Evolutionary conservation across 2,329 filamentous ascomycete genomes (phyloP).

Genomic region (Alternaria atra): DNA sequence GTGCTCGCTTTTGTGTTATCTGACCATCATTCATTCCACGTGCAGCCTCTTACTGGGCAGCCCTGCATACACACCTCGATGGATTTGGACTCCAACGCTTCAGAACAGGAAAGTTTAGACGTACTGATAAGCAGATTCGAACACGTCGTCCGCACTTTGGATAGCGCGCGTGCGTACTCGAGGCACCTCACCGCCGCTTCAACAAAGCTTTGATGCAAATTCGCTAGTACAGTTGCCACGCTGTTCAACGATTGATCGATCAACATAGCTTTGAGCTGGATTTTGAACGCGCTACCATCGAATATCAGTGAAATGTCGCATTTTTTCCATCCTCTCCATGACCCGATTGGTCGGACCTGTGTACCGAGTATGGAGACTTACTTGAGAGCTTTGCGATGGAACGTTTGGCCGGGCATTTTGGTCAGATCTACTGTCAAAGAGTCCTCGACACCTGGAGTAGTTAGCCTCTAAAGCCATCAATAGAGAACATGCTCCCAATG

Average conservation of each 20-base stretch:
- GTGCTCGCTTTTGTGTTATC: slow-evolving; percentile 23
- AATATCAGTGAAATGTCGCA: slow-evolving; percentile 24
- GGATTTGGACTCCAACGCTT: slow-evolving; percentile 8
- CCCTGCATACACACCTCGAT: slow-evolving; percentile 21
- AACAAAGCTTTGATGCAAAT: slow-evolving; percentile 76
- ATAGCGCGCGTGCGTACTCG: slow-evolving; percentile 68
- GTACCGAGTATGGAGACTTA: slow-evolving; percentile 56
- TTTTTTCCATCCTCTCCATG: slow-evolving; percentile 2
- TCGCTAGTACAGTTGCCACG: slow-evolving; percentile 71
- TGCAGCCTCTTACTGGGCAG: slow-evolving; percentile 18
- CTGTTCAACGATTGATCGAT: slow-evolving; percentile 83
- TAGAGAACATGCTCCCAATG: neutral
- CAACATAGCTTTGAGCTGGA: slow-evolving; percentile 85
- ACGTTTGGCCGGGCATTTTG: slow-evolving; percentile 76
- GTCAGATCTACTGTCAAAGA: slow-evolving; percentile 81
- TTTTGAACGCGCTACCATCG: slow-evolving; percentile 71
- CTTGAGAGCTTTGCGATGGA: slow-evolving; percentile 78
- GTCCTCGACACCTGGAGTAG: slow-evolving; percentile 65
- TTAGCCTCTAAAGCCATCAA: slow-evolving; percentile 13
- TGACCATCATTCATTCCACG: slow-evolving; percentile 17
- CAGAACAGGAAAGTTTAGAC: slow-evolving; percentile 35
- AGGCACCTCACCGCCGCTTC: slow-evolving; percentile 81
- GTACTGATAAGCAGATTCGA: slow-evolving; percentile 67
- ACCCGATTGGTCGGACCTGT: slow-evolving; percentile 12
- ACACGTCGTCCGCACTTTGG: slow-evolving; percentile 64